Evolutionary conservation across 768 basidiomycete species (phyloP).

Genomic region (Serendipita sp.): DNA sequence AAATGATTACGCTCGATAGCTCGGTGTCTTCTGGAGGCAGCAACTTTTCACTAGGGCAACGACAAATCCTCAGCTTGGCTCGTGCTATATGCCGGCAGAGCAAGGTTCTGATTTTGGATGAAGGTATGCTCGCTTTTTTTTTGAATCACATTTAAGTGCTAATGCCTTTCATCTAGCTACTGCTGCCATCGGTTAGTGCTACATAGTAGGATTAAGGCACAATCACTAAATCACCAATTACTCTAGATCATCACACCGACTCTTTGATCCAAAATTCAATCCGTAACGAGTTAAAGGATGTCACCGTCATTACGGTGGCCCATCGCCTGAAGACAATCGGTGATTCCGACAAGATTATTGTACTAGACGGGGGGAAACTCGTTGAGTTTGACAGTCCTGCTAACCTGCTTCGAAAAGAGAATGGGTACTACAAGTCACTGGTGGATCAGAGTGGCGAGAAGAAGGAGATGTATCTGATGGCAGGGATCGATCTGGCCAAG

Average conservation of each 20-base stretch:
- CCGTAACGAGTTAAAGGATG: constrained; percentile 27
- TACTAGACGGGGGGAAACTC: constrained; percentile 36
- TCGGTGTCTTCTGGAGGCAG: constrained; percentile 27
- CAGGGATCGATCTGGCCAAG: constrained; percentile 4
- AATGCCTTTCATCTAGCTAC: constrained; percentile 20
- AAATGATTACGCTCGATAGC: constrained; percentile 28
- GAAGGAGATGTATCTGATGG: constrained; percentile 31
- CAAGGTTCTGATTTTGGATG: constrained; percentile 43
- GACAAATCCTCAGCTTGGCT: constrained; percentile 44
- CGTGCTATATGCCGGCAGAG: constrained; percentile 41
- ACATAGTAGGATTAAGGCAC: background rate
- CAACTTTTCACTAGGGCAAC: constrained; percentile 41
- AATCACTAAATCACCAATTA: background rate
- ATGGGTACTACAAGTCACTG: constrained; percentile 34
- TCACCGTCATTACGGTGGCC: constrained; percentile 42
- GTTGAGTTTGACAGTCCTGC: constrained; percentile 41
- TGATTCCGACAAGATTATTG: constrained; percentile 44
- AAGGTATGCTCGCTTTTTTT: constrained; percentile 21
- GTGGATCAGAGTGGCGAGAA: constrained; percentile 44
- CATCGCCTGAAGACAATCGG: constrained; percentile 43
- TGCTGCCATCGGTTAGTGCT: constrained; percentile 25
- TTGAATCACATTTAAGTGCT: background rate
- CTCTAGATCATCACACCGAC: constrained; percentile 39
- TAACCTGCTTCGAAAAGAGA: constrained; percentile 33
- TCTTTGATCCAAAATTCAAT: constrained; percentile 39